Evolutionary conservation across 1,139 yeast species (phyloP).

Genomic region (Pichia sp.): DNA sequence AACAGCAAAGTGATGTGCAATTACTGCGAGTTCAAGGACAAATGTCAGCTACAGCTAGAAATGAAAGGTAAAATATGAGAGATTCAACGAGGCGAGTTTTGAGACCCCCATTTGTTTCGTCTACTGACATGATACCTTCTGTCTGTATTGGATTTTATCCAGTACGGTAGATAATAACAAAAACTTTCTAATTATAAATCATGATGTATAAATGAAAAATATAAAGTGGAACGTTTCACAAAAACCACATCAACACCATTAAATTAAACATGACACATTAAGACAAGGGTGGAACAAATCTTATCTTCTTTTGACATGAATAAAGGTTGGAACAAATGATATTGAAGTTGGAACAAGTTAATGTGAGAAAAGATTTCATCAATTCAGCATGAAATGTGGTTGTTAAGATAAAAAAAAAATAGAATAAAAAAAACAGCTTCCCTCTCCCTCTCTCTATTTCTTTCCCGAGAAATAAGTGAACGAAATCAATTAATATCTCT

Average conservation of each 20-base stretch:
- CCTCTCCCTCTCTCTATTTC: conserved; percentile 13
- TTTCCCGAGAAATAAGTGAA: conserved; percentile 6
- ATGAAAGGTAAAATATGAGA: not conserved
- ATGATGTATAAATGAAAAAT: not conserved
- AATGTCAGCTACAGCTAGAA: conserved; percentile 18
- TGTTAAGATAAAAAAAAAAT: too few species aligned
- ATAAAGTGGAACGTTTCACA: not conserved
- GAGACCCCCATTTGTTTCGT: too few species aligned
- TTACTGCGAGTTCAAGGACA: conserved; percentile 41
- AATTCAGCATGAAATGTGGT: not conserved
- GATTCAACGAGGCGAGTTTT: not conserved
- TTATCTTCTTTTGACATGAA: not conserved
- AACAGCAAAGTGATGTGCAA: conserved; percentile 31
- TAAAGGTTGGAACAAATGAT: conserved; percentile 6
- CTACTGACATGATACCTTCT: too few species aligned
- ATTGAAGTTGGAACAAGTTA: conserved; percentile 2
- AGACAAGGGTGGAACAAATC: not conserved
- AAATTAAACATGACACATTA: not conserved
- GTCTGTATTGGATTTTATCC: too few species aligned
- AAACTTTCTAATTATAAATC: not conserved
- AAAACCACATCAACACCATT: not conserved
- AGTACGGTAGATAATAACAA: too few species aligned
- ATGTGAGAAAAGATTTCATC: not conserved
- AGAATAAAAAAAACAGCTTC: conserved; percentile 3
- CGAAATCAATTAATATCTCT: conserved; percentile 3